Evolutionary conservation across 441 rosid genomes (phyloP).

Genomic region (Theobroma grandiflorum): DNA sequence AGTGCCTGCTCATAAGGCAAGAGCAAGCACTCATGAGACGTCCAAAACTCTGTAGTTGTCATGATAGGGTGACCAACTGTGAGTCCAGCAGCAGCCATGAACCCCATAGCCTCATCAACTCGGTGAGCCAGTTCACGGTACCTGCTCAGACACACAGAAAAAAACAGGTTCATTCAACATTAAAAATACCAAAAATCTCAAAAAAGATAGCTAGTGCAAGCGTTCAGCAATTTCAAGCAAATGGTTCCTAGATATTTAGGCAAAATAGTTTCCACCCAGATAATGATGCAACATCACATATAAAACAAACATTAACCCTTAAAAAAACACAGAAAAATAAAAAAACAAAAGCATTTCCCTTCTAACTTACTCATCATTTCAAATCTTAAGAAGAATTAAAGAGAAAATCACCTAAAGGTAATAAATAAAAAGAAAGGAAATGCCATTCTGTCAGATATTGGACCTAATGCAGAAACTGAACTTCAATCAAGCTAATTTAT

Average conservation of each 20-base stretch:
- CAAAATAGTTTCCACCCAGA: background rate
- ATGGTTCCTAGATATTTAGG: background rate
- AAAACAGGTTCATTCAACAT: background rate
- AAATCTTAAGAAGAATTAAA: background rate
- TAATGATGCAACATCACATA: background rate
- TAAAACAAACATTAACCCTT: background rate
- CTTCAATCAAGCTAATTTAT: background rate
- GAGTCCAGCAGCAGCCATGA: constrained; percentile 94
- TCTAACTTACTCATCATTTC: background rate
- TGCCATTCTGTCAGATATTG: background rate
- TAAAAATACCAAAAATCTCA: background rate
- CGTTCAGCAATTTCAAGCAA: background rate
- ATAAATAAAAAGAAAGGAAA: background rate
- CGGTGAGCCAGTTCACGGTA: constrained; percentile 88
- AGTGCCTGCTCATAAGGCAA: constrained; percentile 94
- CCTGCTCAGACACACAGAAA: constrained; percentile 41
- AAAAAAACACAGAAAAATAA: background rate
- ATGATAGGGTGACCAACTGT: constrained; percentile 86
- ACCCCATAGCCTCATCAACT: constrained; percentile 95
- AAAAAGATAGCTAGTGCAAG: background rate
- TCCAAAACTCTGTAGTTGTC: constrained; percentile 95
- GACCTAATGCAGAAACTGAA: background rate
- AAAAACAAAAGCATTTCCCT: too few species aligned
- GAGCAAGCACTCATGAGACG: constrained; percentile 93
- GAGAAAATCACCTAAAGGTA: background rate